phyloP scores from a whole-genome alignment of 2,329 filamentous ascomycete species.

The Gnomoniopsis smithogilvyi region DNA sequence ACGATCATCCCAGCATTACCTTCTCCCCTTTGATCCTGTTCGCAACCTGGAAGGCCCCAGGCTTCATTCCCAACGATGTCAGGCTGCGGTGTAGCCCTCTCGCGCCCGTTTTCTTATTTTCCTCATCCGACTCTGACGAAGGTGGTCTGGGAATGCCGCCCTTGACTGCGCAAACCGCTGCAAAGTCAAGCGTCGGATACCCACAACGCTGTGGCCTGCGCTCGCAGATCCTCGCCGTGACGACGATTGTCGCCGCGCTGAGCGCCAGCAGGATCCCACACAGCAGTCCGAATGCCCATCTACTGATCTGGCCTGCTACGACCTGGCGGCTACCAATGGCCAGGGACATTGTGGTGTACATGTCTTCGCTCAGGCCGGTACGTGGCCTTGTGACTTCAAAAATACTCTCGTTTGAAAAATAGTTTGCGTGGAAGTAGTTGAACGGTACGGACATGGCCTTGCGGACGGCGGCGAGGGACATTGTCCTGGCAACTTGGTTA shows the following conservation, averaged over 20 bases:
- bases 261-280: neutral
- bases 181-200: conserved; percentile 9
- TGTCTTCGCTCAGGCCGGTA: neutral
- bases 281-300: conserved; percentile 6
- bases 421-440: conserved; percentile 13
- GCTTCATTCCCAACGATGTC: conserved; percentile 7
- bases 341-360: conserved; percentile 5
- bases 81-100: conserved; percentile 4
- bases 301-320: conserved; percentile 1
- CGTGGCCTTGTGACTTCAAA: conserved; percentile 1
- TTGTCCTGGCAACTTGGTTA: conserved; percentile 7
- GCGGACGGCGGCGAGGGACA: conserved; percentile 1
- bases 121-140: neutral
- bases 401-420: neutral
- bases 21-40: conserved; percentile 13
- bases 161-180: conserved; percentile 5
- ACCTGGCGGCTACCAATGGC: conserved; percentile 13
- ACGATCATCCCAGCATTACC: neutral
- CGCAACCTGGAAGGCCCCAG: conserved; percentile 3
- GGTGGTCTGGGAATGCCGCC: conserved; percentile 1
- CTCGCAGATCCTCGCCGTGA: conserved; percentile 4
- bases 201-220: conserved; percentile 4
- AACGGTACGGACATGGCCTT: conserved; percentile 11
- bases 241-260: neutral
- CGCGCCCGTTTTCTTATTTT: neutral